These are phyloP conservation scores for Phtheirospermum japonicum DNA, from an alignment of 257 asterid genomes.

Conservation along the genomic window DNA sequence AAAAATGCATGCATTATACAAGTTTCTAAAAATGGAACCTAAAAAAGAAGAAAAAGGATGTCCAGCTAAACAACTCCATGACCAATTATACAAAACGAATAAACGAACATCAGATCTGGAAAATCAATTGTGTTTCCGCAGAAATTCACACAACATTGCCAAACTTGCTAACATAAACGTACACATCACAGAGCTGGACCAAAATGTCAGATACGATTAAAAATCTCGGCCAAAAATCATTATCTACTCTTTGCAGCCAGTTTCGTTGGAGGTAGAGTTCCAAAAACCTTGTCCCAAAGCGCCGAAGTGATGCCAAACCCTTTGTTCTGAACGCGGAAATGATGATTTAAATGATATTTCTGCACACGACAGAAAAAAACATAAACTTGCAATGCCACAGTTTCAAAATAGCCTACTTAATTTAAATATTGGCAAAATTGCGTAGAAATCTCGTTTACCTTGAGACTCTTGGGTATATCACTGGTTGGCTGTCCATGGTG, in stretches of 20 bases:
- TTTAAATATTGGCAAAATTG: too few species aligned
- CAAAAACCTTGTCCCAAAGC: constrained; percentile 83
- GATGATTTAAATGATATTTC: constrained; percentile 92
- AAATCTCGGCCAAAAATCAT: not conserved
- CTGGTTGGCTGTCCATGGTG: constrained; percentile 85
- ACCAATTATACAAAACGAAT: constrained; percentile 17
- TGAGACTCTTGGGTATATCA: constrained; percentile 52
- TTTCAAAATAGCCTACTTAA: not conserved
- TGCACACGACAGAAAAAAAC: constrained; percentile 29
- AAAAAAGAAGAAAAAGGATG: not conserved
- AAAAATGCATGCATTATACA: constrained; percentile 22
- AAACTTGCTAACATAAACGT: too few species aligned
- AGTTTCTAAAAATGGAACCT: constrained; percentile 8
- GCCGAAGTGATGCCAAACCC: constrained; percentile 92
- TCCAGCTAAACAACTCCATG: constrained; percentile 7
- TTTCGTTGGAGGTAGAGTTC: constrained; percentile 69
- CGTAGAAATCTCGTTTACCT: constrained; percentile 40
- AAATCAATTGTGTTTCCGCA: not conserved
- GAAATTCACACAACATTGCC: not conserved
- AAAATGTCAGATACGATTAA: too few species aligned
- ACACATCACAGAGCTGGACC: too few species aligned
- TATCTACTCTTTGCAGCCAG: constrained; percentile 48
- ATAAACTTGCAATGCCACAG: not conserved
- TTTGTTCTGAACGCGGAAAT: constrained; percentile 77
- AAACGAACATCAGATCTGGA: constrained; percentile 15